These are phyloP conservation scores for Quercus suber DNA, from an alignment of 306 rosid species.

Conservation along the genomic window DNA sequence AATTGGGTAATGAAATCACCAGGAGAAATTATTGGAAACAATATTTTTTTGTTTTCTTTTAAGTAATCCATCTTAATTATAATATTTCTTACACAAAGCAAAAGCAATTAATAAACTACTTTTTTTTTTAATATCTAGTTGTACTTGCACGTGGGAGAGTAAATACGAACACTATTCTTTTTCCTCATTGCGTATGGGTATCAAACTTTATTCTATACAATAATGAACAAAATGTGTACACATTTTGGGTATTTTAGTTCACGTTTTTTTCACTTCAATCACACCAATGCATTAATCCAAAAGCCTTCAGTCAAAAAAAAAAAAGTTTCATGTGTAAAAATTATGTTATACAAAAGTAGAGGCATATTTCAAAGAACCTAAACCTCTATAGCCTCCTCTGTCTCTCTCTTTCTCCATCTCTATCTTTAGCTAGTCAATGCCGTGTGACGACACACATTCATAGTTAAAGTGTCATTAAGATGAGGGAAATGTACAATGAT, in stretches of 20 bases:
- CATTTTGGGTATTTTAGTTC: too few species aligned
- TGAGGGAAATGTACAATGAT: background rate
- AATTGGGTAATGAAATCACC: background rate
- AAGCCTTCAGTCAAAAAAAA: background rate
- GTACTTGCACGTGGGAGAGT: background rate
- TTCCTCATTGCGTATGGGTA: background rate
- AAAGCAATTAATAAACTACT: background rate
- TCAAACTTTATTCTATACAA: background rate
- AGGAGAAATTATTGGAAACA: background rate
- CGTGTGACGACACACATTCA: slow-evolving; percentile 13
- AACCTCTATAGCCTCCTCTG: background rate
- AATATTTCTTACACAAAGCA: too few species aligned
- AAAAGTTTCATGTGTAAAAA: background rate
- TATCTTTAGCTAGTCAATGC: background rate
- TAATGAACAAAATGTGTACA: too few species aligned
- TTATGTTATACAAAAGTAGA: too few species aligned
- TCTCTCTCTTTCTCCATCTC: background rate
- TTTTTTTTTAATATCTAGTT: too few species aligned
- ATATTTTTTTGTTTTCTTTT: too few species aligned
- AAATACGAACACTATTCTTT: too few species aligned
- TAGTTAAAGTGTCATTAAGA: background rate
- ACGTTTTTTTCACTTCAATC: background rate
- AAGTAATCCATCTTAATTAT: background rate
- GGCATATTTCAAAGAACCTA: background rate
- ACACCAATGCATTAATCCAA: background rate